Evolutionary conservation across 2,329 filamentous ascomycete genomes (phyloP), one percentile per base, ranked within the genome.

Genomic region (Penicillium italicum): DNA sequence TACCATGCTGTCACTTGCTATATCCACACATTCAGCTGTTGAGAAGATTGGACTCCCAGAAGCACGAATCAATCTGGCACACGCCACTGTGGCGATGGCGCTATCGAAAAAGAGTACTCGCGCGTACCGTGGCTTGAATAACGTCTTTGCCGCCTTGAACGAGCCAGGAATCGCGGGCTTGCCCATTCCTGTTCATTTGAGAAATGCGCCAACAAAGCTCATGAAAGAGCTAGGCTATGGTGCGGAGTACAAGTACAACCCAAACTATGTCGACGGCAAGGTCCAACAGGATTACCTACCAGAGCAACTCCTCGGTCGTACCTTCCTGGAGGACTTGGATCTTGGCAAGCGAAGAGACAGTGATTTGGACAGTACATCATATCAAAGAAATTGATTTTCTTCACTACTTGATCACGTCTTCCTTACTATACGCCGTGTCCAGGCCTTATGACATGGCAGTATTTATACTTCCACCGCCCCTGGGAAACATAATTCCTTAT

Each of bases 41-140:
- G 90, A 97, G 74, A 93, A 94, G 73, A 89, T 99, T 50, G 94
- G 94, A 26, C 89, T 97, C 82, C 94, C 94, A 0, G 94, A 99
- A 75, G 93, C 91, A 18, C 84, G 92, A 9, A 97, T 97, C 66
- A 91, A 93, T 50, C 82, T 99, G 6, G 92, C 90, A 0, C 94
- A 99, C 74, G 89, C 87, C 65, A 83, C 90, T 8, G 88, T 94
- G 0, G 92, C 94, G 0, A 80, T 97, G 46, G 83, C 87, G 4
- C 77, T 91, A 16, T 88, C 92, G 0, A 88, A 87, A 2, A 97
- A 99, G 77, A 93, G 88, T 64, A 97, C 91, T 1, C 80, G 92
- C 34, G 86, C 89, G 3, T 99, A 99, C 71, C 80, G 93, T 28
- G 91, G 84, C 0, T 74, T 97, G 14, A 89, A 87, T 61, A 94